phyloP scores from a whole-genome alignment of 805 yeast genomes.

The Lipomyces sp. region DNA sequence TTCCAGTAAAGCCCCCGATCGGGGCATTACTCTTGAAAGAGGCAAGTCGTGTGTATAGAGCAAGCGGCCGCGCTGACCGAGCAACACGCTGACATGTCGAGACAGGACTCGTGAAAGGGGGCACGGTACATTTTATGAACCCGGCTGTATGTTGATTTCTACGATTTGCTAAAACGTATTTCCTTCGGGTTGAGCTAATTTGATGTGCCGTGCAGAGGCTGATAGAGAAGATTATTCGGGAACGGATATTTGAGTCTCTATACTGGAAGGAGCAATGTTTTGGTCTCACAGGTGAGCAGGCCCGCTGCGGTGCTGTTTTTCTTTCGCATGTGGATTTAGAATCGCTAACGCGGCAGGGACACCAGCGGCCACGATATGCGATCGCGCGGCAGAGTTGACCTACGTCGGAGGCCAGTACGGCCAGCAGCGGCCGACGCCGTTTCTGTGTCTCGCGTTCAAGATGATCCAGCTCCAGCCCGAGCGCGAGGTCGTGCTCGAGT shows the following conservation, averaged over 20 bases:
- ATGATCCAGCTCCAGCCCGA: conserved; percentile 73
- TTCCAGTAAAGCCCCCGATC: conserved; percentile 5
- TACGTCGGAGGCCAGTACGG: conserved; percentile 59
- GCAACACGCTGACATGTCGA: no score
- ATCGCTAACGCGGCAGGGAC: background rate
- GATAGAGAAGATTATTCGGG: conserved; percentile 58
- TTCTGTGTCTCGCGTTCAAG: conserved; percentile 72
- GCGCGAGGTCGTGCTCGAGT: conserved; percentile 52
- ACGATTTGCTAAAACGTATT: background rate
- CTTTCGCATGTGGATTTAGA: background rate
- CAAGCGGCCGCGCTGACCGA: no score
- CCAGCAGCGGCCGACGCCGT: conserved; percentile 61
- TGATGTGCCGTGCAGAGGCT: no score
- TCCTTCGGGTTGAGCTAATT: no score
- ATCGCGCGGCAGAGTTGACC: conserved; percentile 45
- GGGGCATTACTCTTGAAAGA: conserved; percentile 23
- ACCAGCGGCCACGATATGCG: conserved; percentile 48
- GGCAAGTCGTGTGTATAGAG: conserved; percentile 16
- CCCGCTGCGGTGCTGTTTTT: no score
- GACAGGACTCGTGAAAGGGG: background rate
- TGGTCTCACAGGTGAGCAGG: conserved; percentile 40
- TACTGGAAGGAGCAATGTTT: conserved; percentile 60
- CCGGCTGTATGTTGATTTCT: conserved; percentile 17
- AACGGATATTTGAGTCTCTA: conserved; percentile 52
- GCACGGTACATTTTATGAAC: conserved; percentile 21